Evolutionary conservation across 495 filamentous ascomycete genomes (phyloP).

Genomic region (Penicillium malachiteum): DNA sequence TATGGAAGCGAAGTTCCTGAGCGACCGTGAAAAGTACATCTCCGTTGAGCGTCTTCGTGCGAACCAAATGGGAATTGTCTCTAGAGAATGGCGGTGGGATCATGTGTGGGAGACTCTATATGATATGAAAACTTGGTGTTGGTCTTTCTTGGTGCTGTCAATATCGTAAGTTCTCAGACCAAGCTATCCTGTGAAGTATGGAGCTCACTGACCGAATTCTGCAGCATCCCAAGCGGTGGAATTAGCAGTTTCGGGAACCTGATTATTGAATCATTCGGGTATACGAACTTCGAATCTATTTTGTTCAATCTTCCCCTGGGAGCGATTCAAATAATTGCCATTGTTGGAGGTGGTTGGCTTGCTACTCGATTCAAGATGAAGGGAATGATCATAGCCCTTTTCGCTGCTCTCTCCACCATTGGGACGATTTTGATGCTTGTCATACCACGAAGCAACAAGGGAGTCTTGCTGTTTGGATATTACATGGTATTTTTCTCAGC

Average conservation of each 20-base stretch:
- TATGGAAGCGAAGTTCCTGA: background rate
- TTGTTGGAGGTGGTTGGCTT: constrained; percentile 45
- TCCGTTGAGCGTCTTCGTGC: background rate
- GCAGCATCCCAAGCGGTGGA: background rate
- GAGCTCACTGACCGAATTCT: background rate
- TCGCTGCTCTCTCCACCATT: constrained; percentile 15
- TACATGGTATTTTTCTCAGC: constrained; percentile 15
- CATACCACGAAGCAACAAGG: constrained; percentile 25
- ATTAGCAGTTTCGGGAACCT: background rate
- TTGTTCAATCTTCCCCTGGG: background rate
- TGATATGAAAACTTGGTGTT: background rate
- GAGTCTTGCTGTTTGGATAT: constrained; percentile 26
- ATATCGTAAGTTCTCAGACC: background rate
- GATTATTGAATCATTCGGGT: background rate
- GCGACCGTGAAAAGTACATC: background rate
- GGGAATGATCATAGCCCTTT: constrained; percentile 18
- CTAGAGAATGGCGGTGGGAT: background rate
- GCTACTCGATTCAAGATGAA: constrained; percentile 31
- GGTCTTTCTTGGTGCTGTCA: background rate
- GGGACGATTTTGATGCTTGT: constrained; percentile 25
- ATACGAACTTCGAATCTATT: background rate
- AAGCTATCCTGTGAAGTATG: background rate
- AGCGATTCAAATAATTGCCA: constrained; percentile 27
- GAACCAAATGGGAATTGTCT: background rate
- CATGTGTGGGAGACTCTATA: background rate